Evolutionary conservation across 179 eudicot species (phyloP).

Genomic region (Corrigiola litoralis): DNA sequence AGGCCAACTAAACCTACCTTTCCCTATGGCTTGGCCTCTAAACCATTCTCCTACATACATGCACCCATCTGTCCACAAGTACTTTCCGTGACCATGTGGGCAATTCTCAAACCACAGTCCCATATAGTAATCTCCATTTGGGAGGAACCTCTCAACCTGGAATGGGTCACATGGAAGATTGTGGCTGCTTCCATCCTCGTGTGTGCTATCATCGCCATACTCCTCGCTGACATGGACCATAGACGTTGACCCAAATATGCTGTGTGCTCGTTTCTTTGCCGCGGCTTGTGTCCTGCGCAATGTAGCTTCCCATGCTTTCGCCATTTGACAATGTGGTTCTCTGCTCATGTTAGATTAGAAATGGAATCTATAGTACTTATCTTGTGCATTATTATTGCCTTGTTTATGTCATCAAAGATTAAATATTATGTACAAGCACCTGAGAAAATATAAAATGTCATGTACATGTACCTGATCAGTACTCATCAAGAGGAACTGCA

Average conservation of each 20-base stretch:
- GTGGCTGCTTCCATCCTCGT: constrained; percentile 10
- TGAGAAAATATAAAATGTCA: constrained; percentile 3
- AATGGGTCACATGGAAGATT: background rate
- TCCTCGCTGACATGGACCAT: constrained; percentile 62
- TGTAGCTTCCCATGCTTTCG: constrained; percentile 90
- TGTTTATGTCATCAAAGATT: background rate
- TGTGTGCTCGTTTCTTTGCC: constrained; percentile 62
- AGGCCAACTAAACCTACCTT: constrained; percentile 92
- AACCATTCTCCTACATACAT: constrained; percentile 92
- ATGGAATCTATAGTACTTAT: background rate
- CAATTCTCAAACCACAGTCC: constrained; percentile 69
- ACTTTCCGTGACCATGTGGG: constrained; percentile 85
- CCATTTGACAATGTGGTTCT: constrained; percentile 30
- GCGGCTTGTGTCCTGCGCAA: constrained; percentile 55
- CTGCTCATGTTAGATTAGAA: constrained; percentile 22
- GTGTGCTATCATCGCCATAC: constrained; percentile 25
- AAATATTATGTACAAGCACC: background rate
- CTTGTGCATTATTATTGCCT: background rate
- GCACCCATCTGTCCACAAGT: constrained; percentile 87
- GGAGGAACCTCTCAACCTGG: constrained; percentile 47
- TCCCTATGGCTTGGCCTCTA: constrained; percentile 66
- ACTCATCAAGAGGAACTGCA: constrained; percentile 13
- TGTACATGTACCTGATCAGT: constrained; percentile 14
- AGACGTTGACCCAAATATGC: constrained; percentile 71
- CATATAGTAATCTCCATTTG: constrained; percentile 74